Base-by-base conservation (phyloP, 2,329 filamentous ascomycete genomes). In the Rachicladosporium sp. region DNA sequence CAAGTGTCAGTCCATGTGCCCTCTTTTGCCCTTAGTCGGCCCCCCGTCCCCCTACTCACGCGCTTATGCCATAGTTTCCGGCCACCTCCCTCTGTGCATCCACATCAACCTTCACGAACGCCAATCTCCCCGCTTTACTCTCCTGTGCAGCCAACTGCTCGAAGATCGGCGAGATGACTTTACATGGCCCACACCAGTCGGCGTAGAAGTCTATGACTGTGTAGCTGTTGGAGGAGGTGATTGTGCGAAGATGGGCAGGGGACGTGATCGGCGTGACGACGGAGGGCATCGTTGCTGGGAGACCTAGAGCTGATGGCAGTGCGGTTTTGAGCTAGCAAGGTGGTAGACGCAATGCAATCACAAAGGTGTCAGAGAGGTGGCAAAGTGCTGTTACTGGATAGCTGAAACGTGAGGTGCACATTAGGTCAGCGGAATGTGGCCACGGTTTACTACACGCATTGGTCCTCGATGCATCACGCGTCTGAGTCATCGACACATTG, bases 151-250 rank as follows among this genome's bases (percentile, higher is more conserved):
- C 71, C 40, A 74, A 62, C 47, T 67, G 58, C 40, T 67, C 65
- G 51, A 73, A 67, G 45, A 68, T 58, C 23, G 71, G 71, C 3
- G 65, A 64, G 40, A 75, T 70, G 29, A 65, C 61, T 51, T 71
- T 71, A 63, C 71, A 75, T 21, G 71, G 71, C 2, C 70, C 70
- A 53, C 71, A 74, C 70, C 72, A 75, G 46, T 55, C 52, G 23
- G 55, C 54, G 43, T 56, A 56, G 53, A 58, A 58, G 44, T 58
- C 55, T 40, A 58, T 52, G 40, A 58, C 44, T 12, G 51, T 51
- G 46, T 56, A 58, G 30, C 52, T 55, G n/a, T 51, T 50, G 27
- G 52, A 55, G 31, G 50, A 43, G 21, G 51, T 49, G 38, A 53
- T 51, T 33, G 46, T 45, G 36, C 49, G 49, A 52, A 58, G 55